These are phyloP conservation scores for Saprolegnia parasitica DNA, from an alignment of 352 stramenopile genomes.

Conservation along the genomic window DNA sequence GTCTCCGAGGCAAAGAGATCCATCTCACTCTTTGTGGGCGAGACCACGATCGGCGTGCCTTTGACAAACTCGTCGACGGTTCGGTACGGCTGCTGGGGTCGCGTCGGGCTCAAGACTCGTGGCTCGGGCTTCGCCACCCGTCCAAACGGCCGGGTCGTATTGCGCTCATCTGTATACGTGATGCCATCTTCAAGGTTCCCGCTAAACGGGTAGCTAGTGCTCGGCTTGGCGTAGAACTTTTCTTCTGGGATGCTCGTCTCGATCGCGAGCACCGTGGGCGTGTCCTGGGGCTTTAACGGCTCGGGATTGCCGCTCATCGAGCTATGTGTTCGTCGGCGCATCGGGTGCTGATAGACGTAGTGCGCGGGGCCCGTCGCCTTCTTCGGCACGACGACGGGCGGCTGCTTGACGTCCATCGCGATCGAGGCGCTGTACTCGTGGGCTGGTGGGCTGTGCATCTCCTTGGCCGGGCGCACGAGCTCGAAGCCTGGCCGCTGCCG, in stretches of 20 bases:
- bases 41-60: conserved; percentile 1
- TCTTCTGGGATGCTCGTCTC: conserved; percentile 11
- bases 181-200: neutral
- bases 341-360: conserved; percentile 53
- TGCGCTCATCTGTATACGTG: neutral
- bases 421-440: neutral
- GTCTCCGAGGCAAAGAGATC: conserved; percentile 27
- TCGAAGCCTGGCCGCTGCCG: conserved; percentile 58
- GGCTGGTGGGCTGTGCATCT: conserved; percentile 20
- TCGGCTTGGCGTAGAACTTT: conserved; percentile 13
- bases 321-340: conserved; percentile 68
- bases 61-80: conserved; percentile 12
- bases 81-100: neutral
- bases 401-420: conserved; percentile 1
- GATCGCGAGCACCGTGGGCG: conserved; percentile 5
- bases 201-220: neutral
- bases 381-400: neutral
- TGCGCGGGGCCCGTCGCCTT: conserved; percentile 2
- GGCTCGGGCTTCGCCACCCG: neutral
- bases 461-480: conserved; percentile 30
- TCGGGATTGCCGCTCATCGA: conserved; percentile 37
- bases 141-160: neutral
- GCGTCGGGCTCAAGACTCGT: neutral
- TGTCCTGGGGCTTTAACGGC: neutral
- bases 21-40: conserved; percentile 19